Evolutionary conservation across 305 asterid genomes (phyloP).

Genomic region (Fraxinus platypoda): DNA sequence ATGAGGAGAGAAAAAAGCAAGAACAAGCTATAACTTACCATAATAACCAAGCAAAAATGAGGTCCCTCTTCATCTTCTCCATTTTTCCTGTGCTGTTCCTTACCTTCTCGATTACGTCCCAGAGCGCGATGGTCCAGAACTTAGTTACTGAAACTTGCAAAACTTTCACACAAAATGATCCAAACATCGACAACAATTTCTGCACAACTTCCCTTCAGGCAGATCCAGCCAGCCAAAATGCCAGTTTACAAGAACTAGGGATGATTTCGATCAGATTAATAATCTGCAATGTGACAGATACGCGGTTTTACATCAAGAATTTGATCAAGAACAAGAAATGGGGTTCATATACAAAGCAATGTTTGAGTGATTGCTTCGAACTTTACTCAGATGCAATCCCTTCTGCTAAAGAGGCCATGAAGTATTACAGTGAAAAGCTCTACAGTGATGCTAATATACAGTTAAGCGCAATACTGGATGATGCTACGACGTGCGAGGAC

Average conservation of each 20-base stretch:
- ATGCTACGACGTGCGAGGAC: slow-evolving; percentile 64
- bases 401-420: slow-evolving; percentile 49
- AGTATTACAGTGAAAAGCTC: slow-evolving; percentile 23
- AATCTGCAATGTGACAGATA: slow-evolving; percentile 64
- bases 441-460: slow-evolving; percentile 54
- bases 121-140: slow-evolving; percentile 21
- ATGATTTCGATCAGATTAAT: slow-evolving; percentile 52
- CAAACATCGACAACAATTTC: slow-evolving; percentile 59
- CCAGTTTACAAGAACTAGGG: slow-evolving; percentile 48
- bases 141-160: slow-evolving; percentile 56
- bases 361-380: slow-evolving; percentile 58
- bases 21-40: background rate
- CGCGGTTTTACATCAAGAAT: slow-evolving; percentile 53
- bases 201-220: slow-evolving; percentile 70
- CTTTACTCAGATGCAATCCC: slow-evolving; percentile 55
- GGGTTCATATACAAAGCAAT: slow-evolving; percentile 35
- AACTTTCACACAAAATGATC: slow-evolving; percentile 33
- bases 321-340: slow-evolving; percentile 28
- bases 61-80: slow-evolving; percentile 15
- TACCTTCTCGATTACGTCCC: slow-evolving; percentile 22
- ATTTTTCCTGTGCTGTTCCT: slow-evolving; percentile 25
- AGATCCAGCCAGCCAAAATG: slow-evolving; percentile 74
- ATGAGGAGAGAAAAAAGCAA: background rate
- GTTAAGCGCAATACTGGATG: slow-evolving; percentile 58
- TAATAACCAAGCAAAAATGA: slow-evolving; percentile 21